Base-by-base conservation (phyloP, 148 eudicot species). In the Talinum fruticosum region DNA sequence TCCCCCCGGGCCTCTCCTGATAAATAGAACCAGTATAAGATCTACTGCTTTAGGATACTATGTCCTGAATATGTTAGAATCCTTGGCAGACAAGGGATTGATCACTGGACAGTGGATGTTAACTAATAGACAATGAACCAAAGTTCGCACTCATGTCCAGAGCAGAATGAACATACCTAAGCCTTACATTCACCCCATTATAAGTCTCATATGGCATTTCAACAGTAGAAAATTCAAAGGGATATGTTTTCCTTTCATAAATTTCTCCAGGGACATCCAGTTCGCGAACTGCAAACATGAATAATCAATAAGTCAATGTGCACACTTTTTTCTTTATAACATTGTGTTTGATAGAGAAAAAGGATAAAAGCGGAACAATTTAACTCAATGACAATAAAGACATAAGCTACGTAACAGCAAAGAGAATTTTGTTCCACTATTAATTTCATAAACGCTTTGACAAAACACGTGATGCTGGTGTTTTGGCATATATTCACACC, bases 131-230 rank as follows among this genome's bases (percentile, higher is more conserved):
- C 35, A 70, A 8, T 8, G n/a, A 34, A 33, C 26, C 13, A 3
- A 47, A 26, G 45, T 67, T 66, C 28, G 24, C 44, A 51, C 26
- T 51, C 64, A 66, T 26, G 35, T 12, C 4, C 66, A 24, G 29
- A 53, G 7, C 45, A 29, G 54, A 83, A 61, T 6, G 24, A 49
- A 82, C 91, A 65, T 78, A 93, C 98, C 98, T 88, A 73, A 93
- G 96, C 79, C 98, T 90, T 82, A 93, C 97, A 62, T 91, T 93
- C 70, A 90, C 92, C 72, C 98, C 98, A 83, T 87, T 93, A 81
- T 93, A 93, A 37, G 98, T 87, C 81, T 93, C 98, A 80, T 91
- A 93, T 8, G 97, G 97, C 99, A 96, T 96, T 79, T 96, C 99
- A 72, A 96, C 99, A 0, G 99, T 91, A 47, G 99, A 93, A 89